Percentiles rank a stretch among this genome's conserved stretches.
Conservation (phyloP, 2,329 filamentous ascomycete genomes). For the Paecilomyces niveus region DNA sequence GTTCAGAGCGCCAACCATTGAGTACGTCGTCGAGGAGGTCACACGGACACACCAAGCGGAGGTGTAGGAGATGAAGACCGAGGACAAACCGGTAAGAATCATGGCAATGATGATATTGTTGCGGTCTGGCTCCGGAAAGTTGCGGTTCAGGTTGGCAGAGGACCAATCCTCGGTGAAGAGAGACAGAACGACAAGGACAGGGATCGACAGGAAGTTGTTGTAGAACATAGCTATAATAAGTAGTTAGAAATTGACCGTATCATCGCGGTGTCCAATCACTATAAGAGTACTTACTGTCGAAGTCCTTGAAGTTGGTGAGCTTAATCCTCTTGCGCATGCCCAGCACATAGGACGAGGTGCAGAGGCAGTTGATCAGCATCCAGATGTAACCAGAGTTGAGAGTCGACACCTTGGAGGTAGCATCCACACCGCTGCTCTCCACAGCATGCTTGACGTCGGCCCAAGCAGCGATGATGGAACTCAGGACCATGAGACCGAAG, state of each 20-base stretch:
- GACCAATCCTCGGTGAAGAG: slow-evolving; percentile 91
- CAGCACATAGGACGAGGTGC: slow-evolving; percentile 81
- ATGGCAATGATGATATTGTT: slow-evolving; percentile 79
- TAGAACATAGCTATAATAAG: slow-evolving; percentile 84
- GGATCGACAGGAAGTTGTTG: slow-evolving; percentile 96
- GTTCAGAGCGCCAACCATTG: slow-evolving; percentile 96
- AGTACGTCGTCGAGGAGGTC: slow-evolving; percentile 95
- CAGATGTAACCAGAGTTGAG: slow-evolving; percentile 92
- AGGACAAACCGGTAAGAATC: slow-evolving; percentile 85
- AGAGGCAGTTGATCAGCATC: slow-evolving; percentile 97
- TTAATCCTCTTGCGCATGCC: slow-evolving; percentile 98
- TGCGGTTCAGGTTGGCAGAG: slow-evolving; percentile 67
- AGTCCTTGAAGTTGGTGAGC: slow-evolving; percentile 99
- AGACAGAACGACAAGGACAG: slow-evolving; percentile 76
- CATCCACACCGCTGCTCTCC: slow-evolving; percentile 53
- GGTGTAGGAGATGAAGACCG: slow-evolving; percentile 99
- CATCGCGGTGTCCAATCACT: not conserved
- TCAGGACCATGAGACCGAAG: slow-evolving; percentile 94
- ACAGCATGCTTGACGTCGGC: slow-evolving; percentile 88
- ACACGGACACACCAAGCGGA: slow-evolving; percentile 98
- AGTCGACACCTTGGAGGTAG: slow-evolving; percentile 72
- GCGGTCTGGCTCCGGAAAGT: slow-evolving; percentile 79
- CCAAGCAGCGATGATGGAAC: slow-evolving; percentile 92
- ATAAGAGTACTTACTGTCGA: slow-evolving; percentile 70
- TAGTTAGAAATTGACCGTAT: slow-evolving; percentile 10